These are phyloP conservation scores for Medicago lupulina DNA, from an alignment of 306 rosid genomes.

Conservation along the genomic window DNA sequence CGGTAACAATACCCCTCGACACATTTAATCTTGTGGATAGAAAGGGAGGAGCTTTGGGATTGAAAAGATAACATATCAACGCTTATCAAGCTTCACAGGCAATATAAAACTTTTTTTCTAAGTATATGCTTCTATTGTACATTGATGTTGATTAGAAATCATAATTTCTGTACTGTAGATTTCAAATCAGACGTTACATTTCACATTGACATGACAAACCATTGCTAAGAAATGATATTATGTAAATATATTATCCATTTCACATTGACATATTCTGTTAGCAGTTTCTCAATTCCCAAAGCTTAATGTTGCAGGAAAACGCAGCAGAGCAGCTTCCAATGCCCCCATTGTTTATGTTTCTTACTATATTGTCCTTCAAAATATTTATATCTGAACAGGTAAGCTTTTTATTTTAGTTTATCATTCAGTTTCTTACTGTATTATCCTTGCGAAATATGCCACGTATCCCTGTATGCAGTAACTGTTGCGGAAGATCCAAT, in stretches of 20 bases:
- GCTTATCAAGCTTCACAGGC: constrained; percentile 17
- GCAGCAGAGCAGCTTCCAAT: constrained; percentile 67
- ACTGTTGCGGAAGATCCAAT: constrained; percentile 36
- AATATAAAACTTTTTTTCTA: background rate
- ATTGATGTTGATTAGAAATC: constrained; percentile 4
- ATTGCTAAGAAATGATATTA: constrained; percentile 15
- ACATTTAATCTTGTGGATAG: constrained; percentile 16
- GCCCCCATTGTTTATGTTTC: constrained; percentile 83
- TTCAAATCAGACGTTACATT: constrained; percentile 1
- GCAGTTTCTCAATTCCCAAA: constrained; percentile 41
- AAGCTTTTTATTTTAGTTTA: constrained; percentile 23
- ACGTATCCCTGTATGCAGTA: constrained; percentile 13
- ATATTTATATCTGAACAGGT: constrained; percentile 75
- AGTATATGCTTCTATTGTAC: background rate
- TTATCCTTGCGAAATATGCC: constrained; percentile 16
- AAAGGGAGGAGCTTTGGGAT: constrained; percentile 19
- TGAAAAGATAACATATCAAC: constrained; percentile 32
- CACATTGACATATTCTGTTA: constrained; percentile 16
- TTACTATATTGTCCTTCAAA: constrained; percentile 74
- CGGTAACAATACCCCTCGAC: background rate
- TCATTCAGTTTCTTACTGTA: constrained; percentile 29
- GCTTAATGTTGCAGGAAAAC: constrained; percentile 62
- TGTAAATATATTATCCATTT: constrained; percentile 25
- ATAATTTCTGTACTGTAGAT: background rate
- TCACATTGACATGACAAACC: constrained; percentile 9